These are phyloP conservation scores for Entomortierella beljakovae DNA, from an alignment of 192 early-diverging fungal genomes.

Conservation along the genomic window DNA sequence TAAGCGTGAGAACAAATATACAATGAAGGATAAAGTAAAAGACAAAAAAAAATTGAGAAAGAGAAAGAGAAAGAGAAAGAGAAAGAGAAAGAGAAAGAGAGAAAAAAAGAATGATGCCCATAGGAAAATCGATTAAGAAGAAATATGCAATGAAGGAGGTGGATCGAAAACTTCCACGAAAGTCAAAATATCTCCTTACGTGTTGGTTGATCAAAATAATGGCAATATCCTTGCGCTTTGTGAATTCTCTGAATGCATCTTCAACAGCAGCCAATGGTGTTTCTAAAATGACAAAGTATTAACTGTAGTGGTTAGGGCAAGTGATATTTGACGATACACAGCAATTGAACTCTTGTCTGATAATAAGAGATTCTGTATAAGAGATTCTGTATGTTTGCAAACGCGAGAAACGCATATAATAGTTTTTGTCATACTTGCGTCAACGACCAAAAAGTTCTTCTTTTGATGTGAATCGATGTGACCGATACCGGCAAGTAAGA, in stretches of 20 bases:
- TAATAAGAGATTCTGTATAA: too few species aligned
- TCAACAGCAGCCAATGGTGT: slow-evolving; percentile 79
- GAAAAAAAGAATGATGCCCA: neutral
- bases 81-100: neutral
- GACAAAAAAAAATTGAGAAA: neutral
- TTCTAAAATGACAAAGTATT: slow-evolving; percentile 54
- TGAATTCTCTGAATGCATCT: slow-evolving; percentile 88
- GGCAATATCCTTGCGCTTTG: slow-evolving; percentile 95
- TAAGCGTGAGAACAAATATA: neutral
- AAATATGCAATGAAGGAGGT: too few species aligned
- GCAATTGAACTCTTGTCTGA: too few species aligned
- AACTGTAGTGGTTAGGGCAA: neutral
- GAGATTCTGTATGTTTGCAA: neutral
- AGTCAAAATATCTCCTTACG: too few species aligned
- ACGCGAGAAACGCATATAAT: neutral
- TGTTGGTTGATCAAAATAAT: slow-evolving; percentile 98
- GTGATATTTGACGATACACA: neutral
- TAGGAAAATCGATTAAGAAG: too few species aligned
- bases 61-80: neutral
- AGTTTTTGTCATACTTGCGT: slow-evolving; percentile 75
- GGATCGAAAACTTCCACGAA: too few species aligned
- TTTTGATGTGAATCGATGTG: slow-evolving; percentile 93
- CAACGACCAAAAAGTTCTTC: slow-evolving; percentile 97
- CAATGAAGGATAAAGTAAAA: too few species aligned
- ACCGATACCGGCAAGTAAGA: slow-evolving; percentile 97